Base-by-base conservation (phyloP, 345 rosid species). In the Capsella bursapastoris region DNA sequence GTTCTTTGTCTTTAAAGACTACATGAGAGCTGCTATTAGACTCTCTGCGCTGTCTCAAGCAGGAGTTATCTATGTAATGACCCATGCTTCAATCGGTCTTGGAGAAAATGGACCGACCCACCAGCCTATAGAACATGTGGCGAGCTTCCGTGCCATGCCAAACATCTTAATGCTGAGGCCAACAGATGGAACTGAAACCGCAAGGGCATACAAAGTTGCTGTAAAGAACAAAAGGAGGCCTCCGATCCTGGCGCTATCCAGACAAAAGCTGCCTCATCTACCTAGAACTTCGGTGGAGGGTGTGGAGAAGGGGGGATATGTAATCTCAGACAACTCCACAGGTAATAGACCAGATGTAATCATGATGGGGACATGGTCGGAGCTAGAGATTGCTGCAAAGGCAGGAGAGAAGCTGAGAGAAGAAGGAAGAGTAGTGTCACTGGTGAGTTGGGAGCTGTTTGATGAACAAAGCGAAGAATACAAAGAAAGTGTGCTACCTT, bases 81-180 rank as follows among this genome's bases (percentile, higher is more conserved):
- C 98, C 78, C 98, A 93, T 16, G 98, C 89, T 74, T 93, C 98
- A 6, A 90, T 93, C 68, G 98, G 98, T 72, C 93, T 93, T 16
- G 98, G 98, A 68, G 98, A 93, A 82, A 96, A 93, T 72, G 98
- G 98, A 44, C 98, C 96, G 16, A 93, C 98, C 71, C 98, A 91
- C 79, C 98, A 93, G 78, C 97, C 97, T 45, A 78, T 93, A 53
- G 98, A 93, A 80, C 97, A 93, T 77, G 14, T 93, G 75, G 94
- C 96, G n/a, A 93, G 98, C 75, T 91, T 93, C 89, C 94, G 98
- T 40, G 98, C 97, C 65, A 91, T 93, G 96, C 97, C 98, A 16
- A 93, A 91, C 82, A 70, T 88, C 58, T 70, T 93, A 71, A 93
- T 93, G 98, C 80, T 93, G 72, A 95, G 94, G 45, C 98, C 98